phyloP scores from a whole-genome alignment of 345 rosid genomes.

The Conringia planisiliqua region DNA sequence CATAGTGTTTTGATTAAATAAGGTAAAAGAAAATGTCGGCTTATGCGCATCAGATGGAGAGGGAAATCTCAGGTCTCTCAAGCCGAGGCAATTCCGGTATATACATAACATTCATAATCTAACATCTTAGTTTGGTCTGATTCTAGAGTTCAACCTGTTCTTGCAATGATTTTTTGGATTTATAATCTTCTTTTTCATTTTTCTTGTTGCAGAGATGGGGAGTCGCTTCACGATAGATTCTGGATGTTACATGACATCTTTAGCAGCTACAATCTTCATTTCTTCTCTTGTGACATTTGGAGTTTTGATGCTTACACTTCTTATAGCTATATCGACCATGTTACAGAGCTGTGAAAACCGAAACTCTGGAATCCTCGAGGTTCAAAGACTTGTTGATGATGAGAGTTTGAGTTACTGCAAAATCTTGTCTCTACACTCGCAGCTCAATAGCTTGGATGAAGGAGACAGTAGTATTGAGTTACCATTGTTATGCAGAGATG shows the following conservation, averaged over 20 bases:
- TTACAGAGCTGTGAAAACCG: conserved; percentile 62
- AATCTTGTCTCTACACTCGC: conserved; percentile 47
- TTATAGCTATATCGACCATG: conserved; percentile 65
- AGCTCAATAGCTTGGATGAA: conserved; percentile 50
- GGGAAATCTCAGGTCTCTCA: conserved; percentile 59
- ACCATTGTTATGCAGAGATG: conserved; percentile 52
- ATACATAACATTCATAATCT: background rate
- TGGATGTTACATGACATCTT: conserved; percentile 78
- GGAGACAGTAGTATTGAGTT: conserved; percentile 25
- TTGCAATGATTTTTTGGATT: background rate
- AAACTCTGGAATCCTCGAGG: conserved; percentile 46
- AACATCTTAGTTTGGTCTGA: conserved; percentile 6
- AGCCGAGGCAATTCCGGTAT: conserved; percentile 74
- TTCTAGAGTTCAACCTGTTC: background rate
- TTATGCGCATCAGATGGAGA: conserved; percentile 73
- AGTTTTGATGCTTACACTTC: conserved; percentile 53
- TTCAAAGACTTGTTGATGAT: conserved; percentile 26
- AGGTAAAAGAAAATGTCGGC: conserved; percentile 51
- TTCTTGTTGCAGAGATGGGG: conserved; percentile 44
- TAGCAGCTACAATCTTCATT: conserved; percentile 66
- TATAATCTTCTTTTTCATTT: background rate
- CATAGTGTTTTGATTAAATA: background rate
- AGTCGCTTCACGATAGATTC: conserved; percentile 58
- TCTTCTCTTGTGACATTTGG: conserved; percentile 58
- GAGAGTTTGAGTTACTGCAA: conserved; percentile 52